Evolutionary conservation across 2,329 filamentous ascomycete species (phyloP), one percentile per base, ranked within the genome.

Genomic region (Aschersonia sp.): DNA sequence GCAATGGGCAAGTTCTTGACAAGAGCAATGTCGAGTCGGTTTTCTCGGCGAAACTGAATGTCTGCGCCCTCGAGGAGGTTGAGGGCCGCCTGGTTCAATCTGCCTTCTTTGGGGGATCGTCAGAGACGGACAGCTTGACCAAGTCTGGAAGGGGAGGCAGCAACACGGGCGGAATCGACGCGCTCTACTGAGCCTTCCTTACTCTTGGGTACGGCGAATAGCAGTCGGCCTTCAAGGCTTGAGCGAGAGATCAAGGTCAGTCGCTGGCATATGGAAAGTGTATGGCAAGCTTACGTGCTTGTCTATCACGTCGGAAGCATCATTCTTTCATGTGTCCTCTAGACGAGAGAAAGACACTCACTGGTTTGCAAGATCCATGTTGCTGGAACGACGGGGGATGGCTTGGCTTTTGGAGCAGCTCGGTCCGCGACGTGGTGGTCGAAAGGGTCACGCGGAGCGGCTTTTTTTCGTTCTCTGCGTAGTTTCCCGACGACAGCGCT

Each of bases 131-230:
- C 47, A 43, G 35, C 30, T 45, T 7, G 8, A 22, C 40, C 14
- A 42, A n/a, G n/a, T 42, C 14, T 7, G 10, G 9, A 42, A 42
- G 35, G 35, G 40, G 14, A 42, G 9, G 40, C 6, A 22, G 40
- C 9, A 42, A 22, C 9, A 22, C 11, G 40, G 35, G 22, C 22
- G 22, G 22, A 22, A 22, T 22, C 22, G 22, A 22, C 12, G 35
- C 12, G 8, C 12, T 37, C 35, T 37, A 8, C 3, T 37, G 35
- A 11, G 40, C 4, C 85, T 72, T 71, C 4, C 85, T 72, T 71
- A 89, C 87, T 98, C 72, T 98, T 98, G 51, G 92, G 92, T n/a
- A 98, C 87, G 52, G 92, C 92, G 63, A 98, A 96, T 53, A 97
- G 78, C 49, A 97, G 77, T 55, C 92, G 85, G 61, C 90, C 89